Conservation (phyloP, 129 eudicot species). For the Saussurea involucrata region DNA sequence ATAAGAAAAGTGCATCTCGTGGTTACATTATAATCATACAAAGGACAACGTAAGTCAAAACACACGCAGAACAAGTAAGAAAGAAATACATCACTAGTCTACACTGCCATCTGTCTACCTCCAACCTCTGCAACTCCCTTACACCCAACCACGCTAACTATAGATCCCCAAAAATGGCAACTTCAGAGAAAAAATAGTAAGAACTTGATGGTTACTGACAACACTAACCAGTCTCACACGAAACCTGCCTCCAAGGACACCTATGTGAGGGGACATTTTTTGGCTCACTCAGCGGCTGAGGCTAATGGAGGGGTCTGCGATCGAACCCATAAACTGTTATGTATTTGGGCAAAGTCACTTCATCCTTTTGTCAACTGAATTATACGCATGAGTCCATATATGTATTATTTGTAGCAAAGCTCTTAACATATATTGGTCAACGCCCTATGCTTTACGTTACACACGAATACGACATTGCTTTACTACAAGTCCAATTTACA, state of each 20-base stretch:
- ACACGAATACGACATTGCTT: neutral
- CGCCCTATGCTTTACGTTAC: neutral
- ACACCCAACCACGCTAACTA: neutral
- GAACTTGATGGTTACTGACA: neutral
- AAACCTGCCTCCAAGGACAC: too few relatives aligned
- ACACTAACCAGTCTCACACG: too few relatives aligned
- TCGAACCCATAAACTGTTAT: too few relatives aligned
- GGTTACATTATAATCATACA: neutral
- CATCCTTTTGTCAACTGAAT: too few relatives aligned
- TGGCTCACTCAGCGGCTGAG: too few relatives aligned
- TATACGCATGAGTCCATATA: too few relatives aligned
- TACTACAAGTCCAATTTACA: neutral
- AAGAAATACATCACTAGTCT: too few relatives aligned
- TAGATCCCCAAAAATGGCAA: neutral
- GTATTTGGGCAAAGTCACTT: too few relatives aligned
- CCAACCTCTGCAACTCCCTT: too few relatives aligned
- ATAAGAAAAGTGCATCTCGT: neutral
- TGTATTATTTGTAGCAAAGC: neutral
- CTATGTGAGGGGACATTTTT: too few relatives aligned
- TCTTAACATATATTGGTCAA: neutral
- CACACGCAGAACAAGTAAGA: neutral
- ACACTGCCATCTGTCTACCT: too few relatives aligned
- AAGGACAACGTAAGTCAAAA: neutral
- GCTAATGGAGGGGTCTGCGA: too few relatives aligned
- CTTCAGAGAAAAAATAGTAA: neutral